A percentile compares a stretch with the other conserved stretches of the same genome.
phyloP scores from a whole-genome alignment of 768 basidiomycete genomes.

The Coprinopsis marcescibilis region DNA sequence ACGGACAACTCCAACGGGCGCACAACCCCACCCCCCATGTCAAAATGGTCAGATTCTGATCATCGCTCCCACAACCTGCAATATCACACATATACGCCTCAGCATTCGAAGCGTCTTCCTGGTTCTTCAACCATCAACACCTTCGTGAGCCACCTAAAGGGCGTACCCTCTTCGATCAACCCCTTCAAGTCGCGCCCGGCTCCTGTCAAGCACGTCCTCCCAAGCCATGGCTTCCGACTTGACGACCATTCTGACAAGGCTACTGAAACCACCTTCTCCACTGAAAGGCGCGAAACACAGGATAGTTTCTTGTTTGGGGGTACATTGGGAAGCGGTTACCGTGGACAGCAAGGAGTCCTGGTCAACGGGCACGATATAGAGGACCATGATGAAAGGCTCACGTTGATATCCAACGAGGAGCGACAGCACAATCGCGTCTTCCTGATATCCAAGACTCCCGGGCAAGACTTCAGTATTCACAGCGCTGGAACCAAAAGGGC shows the following conservation, averaged over 20 bases:
- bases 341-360: neutral
- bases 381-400: neutral
- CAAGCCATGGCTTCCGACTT: constrained; percentile 5
- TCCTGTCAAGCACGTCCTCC: constrained; percentile 6
- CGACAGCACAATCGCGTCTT: constrained; percentile 4
- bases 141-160: neutral
- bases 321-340: neutral
- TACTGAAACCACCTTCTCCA: neutral
- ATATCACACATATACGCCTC: no score
- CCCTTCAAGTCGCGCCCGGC: constrained; percentile 5
- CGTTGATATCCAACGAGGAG: constrained; percentile 6
- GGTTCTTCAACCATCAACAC: neutral
- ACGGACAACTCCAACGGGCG: neutral
- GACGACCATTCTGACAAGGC: constrained; percentile 5
- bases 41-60: constrained; percentile 9
- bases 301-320: neutral
- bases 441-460: constrained; percentile 5
- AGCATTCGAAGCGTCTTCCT: neutral
- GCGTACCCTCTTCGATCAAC: neutral
- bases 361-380: neutral
- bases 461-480: constrained; percentile 4
- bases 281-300: neutral
- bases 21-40: neutral
- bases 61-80: no score
- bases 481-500: neutral